Base-by-base conservation (phyloP, 768 basidiomycete species). In the Lanmaoa pseudosensibilis region DNA sequence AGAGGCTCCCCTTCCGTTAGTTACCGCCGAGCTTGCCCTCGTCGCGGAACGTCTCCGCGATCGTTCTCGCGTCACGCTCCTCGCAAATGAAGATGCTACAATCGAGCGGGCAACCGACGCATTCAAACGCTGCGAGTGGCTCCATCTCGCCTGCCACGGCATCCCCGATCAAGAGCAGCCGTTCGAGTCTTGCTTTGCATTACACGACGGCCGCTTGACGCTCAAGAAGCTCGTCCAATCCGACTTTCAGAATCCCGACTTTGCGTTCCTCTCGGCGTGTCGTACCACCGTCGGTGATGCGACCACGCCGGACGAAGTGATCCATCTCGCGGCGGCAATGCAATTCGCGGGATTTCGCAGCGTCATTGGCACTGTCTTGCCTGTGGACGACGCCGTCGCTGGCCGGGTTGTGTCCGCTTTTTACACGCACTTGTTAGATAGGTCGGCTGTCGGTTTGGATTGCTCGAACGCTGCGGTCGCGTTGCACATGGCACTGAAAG, bases 91-190 rank as follows among this genome's bases (percentile, higher is more conserved):
- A 3, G 44, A 48, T 2, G 60, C 64, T 1, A 64, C 50, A 0
- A 36, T 38, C 15, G 46, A 40, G 5, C 19, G 10, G 1, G 53
- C 64, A 4, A 23, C 56, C 15, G 18, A 56, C 8, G 40, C 32
- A 8, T 37, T 68, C 8, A 25, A 33, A n/a, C 23, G 21, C 18
- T 47, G 58, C 50, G 25, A 46, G 2, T 69, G 63, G 66, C 58
- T 64, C 3, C 69, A 70, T n/a, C 62, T 68, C 36, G 63, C 65
- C 3, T 69, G 69, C 39, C 69, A 70, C 40, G 69, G 63, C 3
- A 46, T 44, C 21, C 63, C 55, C 2, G 37, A 57, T 15, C 4
- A 2, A 2, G 6, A 4, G 1, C 43, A 56, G 2, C 63, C 69
- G 3, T 61, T 66, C 19, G 44, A 62, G 13, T 62, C 62, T 4